Evolutionary conservation across 805 yeast species (phyloP), one percentile per base, ranked within the genome.

Genomic region (Ogataea kodamae): DNA sequence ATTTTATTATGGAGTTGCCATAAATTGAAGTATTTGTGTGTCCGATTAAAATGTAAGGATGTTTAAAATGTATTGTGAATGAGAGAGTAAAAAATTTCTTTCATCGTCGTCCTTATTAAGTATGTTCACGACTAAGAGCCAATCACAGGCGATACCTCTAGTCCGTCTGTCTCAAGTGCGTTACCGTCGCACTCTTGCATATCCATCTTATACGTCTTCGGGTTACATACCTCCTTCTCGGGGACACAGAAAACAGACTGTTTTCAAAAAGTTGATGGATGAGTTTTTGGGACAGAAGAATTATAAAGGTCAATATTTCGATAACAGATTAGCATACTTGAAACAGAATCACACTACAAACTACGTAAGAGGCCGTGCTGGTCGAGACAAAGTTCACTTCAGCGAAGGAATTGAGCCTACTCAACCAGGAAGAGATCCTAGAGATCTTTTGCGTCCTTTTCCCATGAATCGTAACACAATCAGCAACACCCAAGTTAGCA

Each of bases 241-340:
- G 35, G 32, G 32, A 9, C 39, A 58, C 45, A 53, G 57, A 40
- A 70, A 67, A 32, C 62, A 57, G 44, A 70, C 83, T 6, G 74
- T 72, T 39, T 67, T 81, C 54, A 74, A 74, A 49, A 68, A 74
- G 55, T 76, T 77, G 23, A 65, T 87, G 73, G 74, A 76, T 46
- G 75, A 71, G 45, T 88, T 86, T 63, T 64, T 88, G 37, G 97
- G 97, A 3, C 90, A 90, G 22, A 75, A 70, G 56, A 87, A 86
- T 61, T 76, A 76, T 62, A 80, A 81, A 57, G 96, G 96, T 12
- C 87, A 85, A 46, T 84, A 85, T 58, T 69, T 70, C 42, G 61
- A 76, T 54, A 89, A 87, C 69, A 85, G 81, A 55, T 82, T 85
- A 59, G 77, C 71, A 49, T 68, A 69, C 43, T 78, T 86, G 9